Percentiles rank a stretch among this genome's conserved stretches.
Evolutionary conservation across 2,329 filamentous ascomycete species (phyloP).

Genomic region (Dothideomycetidae sp.): DNA sequence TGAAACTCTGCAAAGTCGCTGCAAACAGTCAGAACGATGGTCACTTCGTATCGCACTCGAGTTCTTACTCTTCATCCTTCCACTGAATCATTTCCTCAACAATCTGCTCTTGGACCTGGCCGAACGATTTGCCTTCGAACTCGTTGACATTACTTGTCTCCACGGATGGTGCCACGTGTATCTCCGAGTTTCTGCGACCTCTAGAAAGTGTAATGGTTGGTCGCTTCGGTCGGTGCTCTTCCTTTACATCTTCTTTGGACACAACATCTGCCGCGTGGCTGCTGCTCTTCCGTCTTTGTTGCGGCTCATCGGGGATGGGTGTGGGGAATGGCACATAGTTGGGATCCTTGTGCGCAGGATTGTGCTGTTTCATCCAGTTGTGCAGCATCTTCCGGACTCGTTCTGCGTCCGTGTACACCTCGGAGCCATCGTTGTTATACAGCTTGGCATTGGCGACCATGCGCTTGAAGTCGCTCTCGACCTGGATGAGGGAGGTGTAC

Average conservation of each 20-base stretch:
- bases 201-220: constrained; percentile 11
- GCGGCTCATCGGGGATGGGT: constrained; percentile 46
- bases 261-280: too few relatives aligned
- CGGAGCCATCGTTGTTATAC: constrained; percentile 59
- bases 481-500: constrained; percentile 55
- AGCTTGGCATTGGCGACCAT: constrained; percentile 81
- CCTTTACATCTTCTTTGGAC: constrained; percentile 13
- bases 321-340: constrained; percentile 60
- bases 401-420: constrained; percentile 71
- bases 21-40: constrained; percentile 9
- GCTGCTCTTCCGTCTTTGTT: not conserved
- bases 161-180: not conserved
- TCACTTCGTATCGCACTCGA: constrained; percentile 6
- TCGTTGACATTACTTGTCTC: constrained; percentile 19
- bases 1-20: constrained; percentile 54
- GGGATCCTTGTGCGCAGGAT: constrained; percentile 61
- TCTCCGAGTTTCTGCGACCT: constrained; percentile 1
- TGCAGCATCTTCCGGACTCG: constrained; percentile 72
- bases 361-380: constrained; percentile 76
- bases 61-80: constrained; percentile 49
- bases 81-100: constrained; percentile 57
- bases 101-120: constrained; percentile 76
- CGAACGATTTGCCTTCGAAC: constrained; percentile 62
- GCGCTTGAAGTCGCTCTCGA: constrained; percentile 77
- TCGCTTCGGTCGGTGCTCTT: constrained; percentile 16